Evolutionary conservation across 805 yeast species (phyloP), one percentile per base, ranked within the genome.

Genomic region (Saturnispora bothae): DNA sequence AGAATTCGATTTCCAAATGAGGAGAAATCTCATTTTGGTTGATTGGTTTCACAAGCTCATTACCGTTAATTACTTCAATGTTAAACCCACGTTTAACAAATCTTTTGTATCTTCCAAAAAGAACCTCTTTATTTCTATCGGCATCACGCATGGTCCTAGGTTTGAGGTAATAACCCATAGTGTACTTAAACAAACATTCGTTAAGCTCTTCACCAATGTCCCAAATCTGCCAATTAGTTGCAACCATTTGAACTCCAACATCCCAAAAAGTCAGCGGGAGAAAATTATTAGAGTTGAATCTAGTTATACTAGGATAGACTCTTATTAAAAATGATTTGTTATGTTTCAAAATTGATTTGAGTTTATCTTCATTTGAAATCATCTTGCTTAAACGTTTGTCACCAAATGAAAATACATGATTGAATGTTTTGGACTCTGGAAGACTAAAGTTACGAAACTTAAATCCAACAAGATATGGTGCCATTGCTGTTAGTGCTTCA

Each of bases 181-280:
- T 57, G 36, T 73, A 73, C 28, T 34, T 31, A 56, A 89, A 85
- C 70, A 86, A 61, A 3, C 95, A 83, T 44, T 82, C 82, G 54
- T 86, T 88, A 9, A 92, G 51, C 52, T 86, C 95, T 53, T 88
- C 89, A 0, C 96, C 96, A 14, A 76, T 42, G 52, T 92, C 98
- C 53, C 74, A 79, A 0, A 92, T 79, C 57, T 89, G 98, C 96
- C 96, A 89, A 53, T 89, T 92, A 0, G 95, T 78, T 0, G 98
- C 97, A 4, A 83, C 97, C 85, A 92, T 74, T 53, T 92, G 98
- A 9, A 71, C 79, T 1, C 99, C 99, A 33, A 70, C 63, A 35
- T 67, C 66, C 98, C 99, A 92, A 51, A 74, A 85, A 1, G 58
- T 56, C 2, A 83, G 58, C 0, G 98, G 97, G 31, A 70, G 71